Evolutionary conservation across 805 yeast species (phyloP), one percentile per base, ranked within the genome.

Genomic region (Zygosaccharomyces kombuchaensis): DNA sequence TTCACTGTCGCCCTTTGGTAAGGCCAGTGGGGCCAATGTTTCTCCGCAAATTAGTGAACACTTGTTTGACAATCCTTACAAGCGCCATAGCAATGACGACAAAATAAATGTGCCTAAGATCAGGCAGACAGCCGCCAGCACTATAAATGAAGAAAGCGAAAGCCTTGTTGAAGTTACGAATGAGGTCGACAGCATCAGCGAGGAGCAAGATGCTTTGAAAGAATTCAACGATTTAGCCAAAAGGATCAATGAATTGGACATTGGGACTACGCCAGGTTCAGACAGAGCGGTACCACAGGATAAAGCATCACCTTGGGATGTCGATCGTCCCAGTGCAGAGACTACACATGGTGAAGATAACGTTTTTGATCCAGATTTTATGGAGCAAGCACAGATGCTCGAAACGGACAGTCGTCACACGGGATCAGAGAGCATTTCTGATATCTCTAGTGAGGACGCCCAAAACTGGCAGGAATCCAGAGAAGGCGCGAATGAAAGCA

Each of bases 331-430:
- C 4, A 14, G 22, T 30, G 37, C 27, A n/a, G 29, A 32, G 13
- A 25, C 30, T 17, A 46, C 38, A 10, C 38, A 26, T 3, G 45
- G 41, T 25, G 51, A 47, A 9, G 56, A 34, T 4, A 58, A 64
- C 45, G 62, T 63, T 4, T 60, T 60, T 45, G 63, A 60, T 41
- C 62, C 66, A 10, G 63, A 58, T 45, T 63, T 53, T 44, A 45
- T 54, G 43, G 67, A 60, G 44, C 60, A 62, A 37, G 53, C 55
- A 23, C 60, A 62, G 30, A 52, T 60, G 55, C 46, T 55, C 12
- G 64, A 50, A 42, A 49, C 38, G 53, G 68, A 65, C 48, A 63
- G 62, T 36, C 62, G 61, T 29, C 62, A 56, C 39, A 60, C 64
- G 36, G 50, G 43, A 2, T 27, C 40, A 25, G 53, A 49, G 16